Evolutionary conservation across 2,329 filamentous ascomycete species (phyloP).

Genomic region (Neonectria sp.): DNA sequence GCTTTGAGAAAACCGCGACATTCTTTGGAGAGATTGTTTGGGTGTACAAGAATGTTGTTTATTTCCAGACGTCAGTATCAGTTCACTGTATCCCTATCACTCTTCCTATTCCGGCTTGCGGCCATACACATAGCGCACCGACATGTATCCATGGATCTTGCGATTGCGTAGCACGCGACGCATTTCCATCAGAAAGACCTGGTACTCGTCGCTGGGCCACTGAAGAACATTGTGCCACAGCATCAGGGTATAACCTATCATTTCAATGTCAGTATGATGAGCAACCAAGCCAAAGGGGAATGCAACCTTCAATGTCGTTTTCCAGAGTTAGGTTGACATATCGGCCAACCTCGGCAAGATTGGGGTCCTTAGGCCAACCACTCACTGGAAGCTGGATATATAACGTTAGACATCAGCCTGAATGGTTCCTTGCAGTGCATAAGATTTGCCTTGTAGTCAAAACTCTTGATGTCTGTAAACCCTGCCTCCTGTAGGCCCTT

Average conservation of each 20-base stretch:
- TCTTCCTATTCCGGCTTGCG: slow-evolving; percentile 29
- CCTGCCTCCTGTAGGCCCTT: slow-evolving; percentile 38
- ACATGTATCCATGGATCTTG: slow-evolving; percentile 39
- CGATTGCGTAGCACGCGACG: slow-evolving; percentile 35
- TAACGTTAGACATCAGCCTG: background rate
- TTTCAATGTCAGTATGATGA: accelerated
- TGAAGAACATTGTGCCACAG: slow-evolving; percentile 23
- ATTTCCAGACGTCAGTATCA: background rate
- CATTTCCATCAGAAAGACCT: slow-evolving; percentile 18
- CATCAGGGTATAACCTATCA: slow-evolving; percentile 36
- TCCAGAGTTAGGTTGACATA: slow-evolving; percentile 10
- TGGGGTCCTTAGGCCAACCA: slow-evolving; percentile 28
- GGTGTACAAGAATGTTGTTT: no score
- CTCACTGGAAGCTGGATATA: slow-evolving; percentile 14
- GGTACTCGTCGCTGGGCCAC: no score
- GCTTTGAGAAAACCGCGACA: no score
- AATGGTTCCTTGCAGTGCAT: background rate
- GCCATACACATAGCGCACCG: slow-evolving; percentile 39
- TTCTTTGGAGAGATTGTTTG: no score
- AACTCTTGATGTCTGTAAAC: slow-evolving; percentile 36
- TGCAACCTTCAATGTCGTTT: background rate
- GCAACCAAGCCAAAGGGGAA: background rate
- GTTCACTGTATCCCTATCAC: background rate
- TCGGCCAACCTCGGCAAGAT: slow-evolving; percentile 28
- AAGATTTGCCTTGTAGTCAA: slow-evolving; percentile 37